Conservation (phyloP, 2,329 filamentous ascomycete genomes). For the Aspergillus neoniger region DNA sequence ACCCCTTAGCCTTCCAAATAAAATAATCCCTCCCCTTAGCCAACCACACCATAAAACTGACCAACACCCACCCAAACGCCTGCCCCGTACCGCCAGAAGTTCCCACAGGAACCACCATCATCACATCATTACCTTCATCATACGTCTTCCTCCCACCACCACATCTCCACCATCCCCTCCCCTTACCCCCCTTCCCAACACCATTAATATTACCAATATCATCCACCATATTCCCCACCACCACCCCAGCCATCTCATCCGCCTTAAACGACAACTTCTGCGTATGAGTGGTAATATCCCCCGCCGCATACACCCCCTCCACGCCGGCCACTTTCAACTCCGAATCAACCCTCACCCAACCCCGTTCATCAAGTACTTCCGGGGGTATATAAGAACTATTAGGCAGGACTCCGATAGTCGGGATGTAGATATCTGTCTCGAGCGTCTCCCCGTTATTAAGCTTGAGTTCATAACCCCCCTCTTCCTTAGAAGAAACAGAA, state of each 20-base stretch:
- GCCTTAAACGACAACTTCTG: constrained; percentile 32
- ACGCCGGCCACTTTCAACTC: constrained; percentile 25
- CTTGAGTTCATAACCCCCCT: constrained; percentile 33
- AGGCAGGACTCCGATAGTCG: constrained; percentile 53
- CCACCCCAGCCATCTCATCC: constrained; percentile 28
- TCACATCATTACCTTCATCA: constrained; percentile 25
- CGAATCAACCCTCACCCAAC: constrained; percentile 53
- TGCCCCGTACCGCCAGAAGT: constrained; percentile 30
- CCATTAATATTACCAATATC: constrained; percentile 21
- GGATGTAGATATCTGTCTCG: constrained; percentile 55
- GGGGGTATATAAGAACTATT: constrained; percentile 56
- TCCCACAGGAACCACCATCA: constrained; percentile 36
- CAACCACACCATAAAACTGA: constrained; percentile 44
- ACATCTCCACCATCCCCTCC: neutral
- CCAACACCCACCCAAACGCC: constrained; percentile 40
- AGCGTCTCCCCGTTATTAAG: constrained; percentile 51
- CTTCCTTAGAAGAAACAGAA: constrained; percentile 36
- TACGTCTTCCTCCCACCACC: constrained; percentile 23
- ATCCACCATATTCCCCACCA: constrained; percentile 29
- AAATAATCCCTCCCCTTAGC: constrained; percentile 50
- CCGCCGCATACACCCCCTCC: constrained; percentile 29
- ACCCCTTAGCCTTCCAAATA: constrained; percentile 25
- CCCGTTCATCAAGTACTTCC: constrained; percentile 48
- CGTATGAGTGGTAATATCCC: constrained; percentile 33
- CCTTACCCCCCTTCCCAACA: neutral